Evolutionary conservation across 805 yeast genomes (phyloP).

Genomic region (Alloascoidea africana): DNA sequence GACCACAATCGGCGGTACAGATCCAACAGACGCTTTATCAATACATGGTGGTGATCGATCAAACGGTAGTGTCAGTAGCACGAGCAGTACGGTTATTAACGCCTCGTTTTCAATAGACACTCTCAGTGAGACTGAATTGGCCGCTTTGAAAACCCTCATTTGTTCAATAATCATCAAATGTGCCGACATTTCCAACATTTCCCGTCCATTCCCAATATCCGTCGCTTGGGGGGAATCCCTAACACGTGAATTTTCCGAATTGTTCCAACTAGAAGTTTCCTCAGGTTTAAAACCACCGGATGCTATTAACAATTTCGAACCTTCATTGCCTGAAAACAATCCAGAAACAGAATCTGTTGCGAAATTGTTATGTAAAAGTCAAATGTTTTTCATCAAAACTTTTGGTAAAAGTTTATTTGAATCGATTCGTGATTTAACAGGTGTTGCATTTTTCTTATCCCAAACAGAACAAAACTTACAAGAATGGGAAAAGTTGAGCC

Average conservation of each 20-base stretch:
- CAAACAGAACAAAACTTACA: no score
- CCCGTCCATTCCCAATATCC: slow-evolving; percentile 62
- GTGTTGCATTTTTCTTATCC: not conserved
- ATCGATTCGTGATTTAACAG: slow-evolving; percentile 43
- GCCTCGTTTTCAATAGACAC: not conserved
- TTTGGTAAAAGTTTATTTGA: slow-evolving; percentile 70
- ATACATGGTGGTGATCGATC: no score
- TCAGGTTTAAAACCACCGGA: slow-evolving; percentile 11
- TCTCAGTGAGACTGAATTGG: slow-evolving; percentile 5
- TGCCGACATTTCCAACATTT: slow-evolving; percentile 91
- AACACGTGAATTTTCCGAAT: slow-evolving; percentile 62
- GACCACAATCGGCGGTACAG: no score
- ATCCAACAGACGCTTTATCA: slow-evolving; percentile 6
- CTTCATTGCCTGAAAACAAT: not conserved
- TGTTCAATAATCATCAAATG: slow-evolving; percentile 70
- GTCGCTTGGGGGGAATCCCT: slow-evolving; percentile 81
- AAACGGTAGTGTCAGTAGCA: no score
- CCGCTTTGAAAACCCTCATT: slow-evolving; percentile 22
- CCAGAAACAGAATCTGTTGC: slow-evolving; percentile 2
- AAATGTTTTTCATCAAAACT: slow-evolving; percentile 66
- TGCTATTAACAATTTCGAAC: slow-evolving; percentile 1
- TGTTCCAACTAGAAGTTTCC: slow-evolving; percentile 33
- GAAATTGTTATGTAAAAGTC: slow-evolving; percentile 42
- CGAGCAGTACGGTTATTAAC: no score
- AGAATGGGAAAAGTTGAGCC: no score